These are phyloP conservation scores for Stipa capillata DNA, from an alignment of 176 grass and related monocot species.

Conservation along the genomic window DNA sequence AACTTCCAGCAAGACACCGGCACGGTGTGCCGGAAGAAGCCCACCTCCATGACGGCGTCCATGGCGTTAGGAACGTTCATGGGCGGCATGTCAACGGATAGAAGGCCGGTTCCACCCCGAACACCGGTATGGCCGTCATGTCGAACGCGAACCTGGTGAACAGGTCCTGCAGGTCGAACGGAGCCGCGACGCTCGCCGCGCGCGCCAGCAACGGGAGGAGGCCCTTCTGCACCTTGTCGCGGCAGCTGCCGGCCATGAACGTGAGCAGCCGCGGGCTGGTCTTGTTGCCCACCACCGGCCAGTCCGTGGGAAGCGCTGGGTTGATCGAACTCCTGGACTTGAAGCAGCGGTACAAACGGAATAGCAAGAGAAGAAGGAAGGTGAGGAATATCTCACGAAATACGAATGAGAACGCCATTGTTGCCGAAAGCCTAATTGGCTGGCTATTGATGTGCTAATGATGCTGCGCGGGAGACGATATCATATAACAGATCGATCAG, in stretches of 20 bases:
- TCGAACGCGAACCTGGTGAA: slow-evolving; percentile 33
- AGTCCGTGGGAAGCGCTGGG: not conserved
- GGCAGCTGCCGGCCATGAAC: not conserved
- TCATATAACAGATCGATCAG: too few relatives aligned
- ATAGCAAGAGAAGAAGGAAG: not conserved
- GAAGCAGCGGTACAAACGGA: not conserved
- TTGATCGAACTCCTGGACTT: not conserved
- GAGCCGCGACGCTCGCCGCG: not conserved
- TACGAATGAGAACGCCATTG: not conserved
- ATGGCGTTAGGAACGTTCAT: not conserved
- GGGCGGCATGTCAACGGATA: slow-evolving; percentile 13
- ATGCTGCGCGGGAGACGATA: too few relatives aligned
- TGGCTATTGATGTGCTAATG: too few relatives aligned
- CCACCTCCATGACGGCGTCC: slow-evolving; percentile 6
- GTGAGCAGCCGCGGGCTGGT: not conserved
- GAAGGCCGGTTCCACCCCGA: slow-evolving; percentile 25
- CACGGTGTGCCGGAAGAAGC: not conserved
- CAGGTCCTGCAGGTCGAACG: slow-evolving; percentile 28
- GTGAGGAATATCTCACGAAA: not conserved
- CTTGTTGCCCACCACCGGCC: slow-evolving; percentile 11
- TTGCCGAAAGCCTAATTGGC: too few relatives aligned
- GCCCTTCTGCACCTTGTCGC: not conserved
- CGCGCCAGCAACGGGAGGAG: not conserved
- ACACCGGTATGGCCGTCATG: slow-evolving; percentile 14
- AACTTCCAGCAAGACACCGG: slow-evolving; percentile 25